Conservation (phyloP, 257 asterid species). For the Avicennia marina region DNA sequence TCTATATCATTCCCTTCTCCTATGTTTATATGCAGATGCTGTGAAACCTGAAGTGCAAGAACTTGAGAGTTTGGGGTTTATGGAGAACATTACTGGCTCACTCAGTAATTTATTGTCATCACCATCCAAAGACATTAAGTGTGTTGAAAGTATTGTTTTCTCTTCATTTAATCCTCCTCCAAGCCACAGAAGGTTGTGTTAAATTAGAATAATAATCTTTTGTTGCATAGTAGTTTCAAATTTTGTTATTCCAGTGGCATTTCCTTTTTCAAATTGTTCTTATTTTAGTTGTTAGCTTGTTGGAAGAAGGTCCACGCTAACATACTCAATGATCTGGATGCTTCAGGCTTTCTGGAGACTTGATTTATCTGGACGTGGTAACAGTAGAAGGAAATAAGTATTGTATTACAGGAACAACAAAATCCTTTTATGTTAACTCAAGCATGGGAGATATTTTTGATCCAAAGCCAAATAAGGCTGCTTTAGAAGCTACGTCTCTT, state of each 20-base stretch:
- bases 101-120: constrained; percentile 60
- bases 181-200: constrained; percentile 78
- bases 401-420: constrained; percentile 89
- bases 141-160: constrained; percentile 78
- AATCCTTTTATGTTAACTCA: constrained; percentile 72
- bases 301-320: too few relatives aligned
- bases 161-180: constrained; percentile 98
- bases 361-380: constrained; percentile 81
- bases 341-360: constrained; percentile 92
- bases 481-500: constrained; percentile 70
- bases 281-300: too few relatives aligned
- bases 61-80: constrained; percentile 70
- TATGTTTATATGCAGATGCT: constrained; percentile 47
- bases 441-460: constrained; percentile 67
- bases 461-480: constrained; percentile 64
- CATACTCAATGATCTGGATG: constrained; percentile 24
- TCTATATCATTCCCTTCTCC: constrained; percentile 12
- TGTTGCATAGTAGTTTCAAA: not conserved
- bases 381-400: constrained; percentile 84
- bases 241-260: not conserved
- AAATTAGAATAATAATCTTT: constrained; percentile 2
- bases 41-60: constrained; percentile 69
- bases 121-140: constrained; percentile 71
- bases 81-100: constrained; percentile 64
- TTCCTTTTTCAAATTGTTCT: constrained; percentile 4